These are phyloP conservation scores for Phytophthora crassamura DNA, from an alignment of 352 stramenopile species.

Conservation along the genomic window DNA sequence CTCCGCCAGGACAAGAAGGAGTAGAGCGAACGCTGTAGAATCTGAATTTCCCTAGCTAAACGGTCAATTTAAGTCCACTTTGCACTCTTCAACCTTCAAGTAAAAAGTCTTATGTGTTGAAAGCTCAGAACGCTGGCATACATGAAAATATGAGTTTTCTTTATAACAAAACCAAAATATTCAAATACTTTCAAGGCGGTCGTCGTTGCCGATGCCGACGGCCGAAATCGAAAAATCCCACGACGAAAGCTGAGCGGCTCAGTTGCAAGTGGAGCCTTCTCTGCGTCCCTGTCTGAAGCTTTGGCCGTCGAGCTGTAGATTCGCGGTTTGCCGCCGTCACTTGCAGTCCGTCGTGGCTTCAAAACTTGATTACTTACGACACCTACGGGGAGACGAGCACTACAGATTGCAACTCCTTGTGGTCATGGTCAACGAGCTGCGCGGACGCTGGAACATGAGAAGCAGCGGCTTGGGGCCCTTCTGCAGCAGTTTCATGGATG, in stretches of 20 bases:
- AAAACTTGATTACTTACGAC: constrained; percentile 38
- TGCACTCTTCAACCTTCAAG: constrained; percentile 13
- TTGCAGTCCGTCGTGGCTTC: constrained; percentile 23
- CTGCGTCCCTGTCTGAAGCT: constrained; percentile 36
- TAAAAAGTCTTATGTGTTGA: background rate
- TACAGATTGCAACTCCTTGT: constrained; percentile 48
- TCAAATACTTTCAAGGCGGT: constrained; percentile 47
- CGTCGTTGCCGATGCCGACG: background rate
- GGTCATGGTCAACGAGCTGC: constrained; percentile 43
- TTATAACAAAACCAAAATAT: constrained; percentile 60
- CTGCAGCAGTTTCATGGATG: constrained; percentile 87
- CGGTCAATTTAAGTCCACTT: constrained; percentile 15
- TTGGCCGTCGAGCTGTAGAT: constrained; percentile 12
- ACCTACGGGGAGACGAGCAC: constrained; percentile 21
- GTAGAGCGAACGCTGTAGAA: constrained; percentile 11
- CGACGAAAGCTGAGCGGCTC: constrained; percentile 19
- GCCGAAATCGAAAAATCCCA: constrained; percentile 28
- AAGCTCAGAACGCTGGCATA: constrained; percentile 14
- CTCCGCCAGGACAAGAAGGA: constrained; percentile 56
- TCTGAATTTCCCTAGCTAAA: constrained; percentile 22
- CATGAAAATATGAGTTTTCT: constrained; percentile 26
- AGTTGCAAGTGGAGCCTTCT: constrained; percentile 17
- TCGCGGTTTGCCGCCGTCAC: constrained; percentile 14
- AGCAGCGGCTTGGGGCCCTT: constrained; percentile 87
- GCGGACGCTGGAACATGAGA: constrained; percentile 87